These are phyloP conservation scores for Metschnikowia baotianmanensis DNA, from an alignment of 805 yeast genomes.

Conservation along the genomic window DNA sequence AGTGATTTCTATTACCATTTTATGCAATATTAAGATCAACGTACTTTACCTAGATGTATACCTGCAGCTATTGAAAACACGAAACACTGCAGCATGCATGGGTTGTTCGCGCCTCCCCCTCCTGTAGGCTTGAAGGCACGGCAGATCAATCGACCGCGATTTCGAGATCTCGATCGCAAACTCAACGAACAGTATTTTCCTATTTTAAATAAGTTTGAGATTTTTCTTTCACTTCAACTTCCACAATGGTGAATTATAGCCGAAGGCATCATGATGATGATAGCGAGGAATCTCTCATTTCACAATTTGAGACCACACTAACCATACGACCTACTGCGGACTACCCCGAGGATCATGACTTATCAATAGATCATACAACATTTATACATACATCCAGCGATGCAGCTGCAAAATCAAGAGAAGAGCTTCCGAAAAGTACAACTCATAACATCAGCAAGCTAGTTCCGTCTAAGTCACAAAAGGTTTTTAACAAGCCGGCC, in stretches of 20 bases:
- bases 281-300: slow-evolving; percentile 20
- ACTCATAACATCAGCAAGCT: background rate
- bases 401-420: background rate
- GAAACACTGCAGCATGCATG: too few relatives aligned
- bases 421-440: background rate
- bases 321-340: slow-evolving; percentile 40
- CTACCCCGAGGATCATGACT: slow-evolving; percentile 29
- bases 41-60: too few relatives aligned
- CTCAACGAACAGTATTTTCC: background rate
- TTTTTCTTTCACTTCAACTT: background rate
- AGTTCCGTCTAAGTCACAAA: background rate
- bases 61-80: too few relatives aligned
- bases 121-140: too few relatives aligned
- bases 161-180: background rate
- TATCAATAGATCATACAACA: slow-evolving; percentile 42
- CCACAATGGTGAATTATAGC: slow-evolving; percentile 9
- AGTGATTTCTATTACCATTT: too few relatives aligned
- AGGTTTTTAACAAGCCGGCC: background rate
- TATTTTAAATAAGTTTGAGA: background rate
- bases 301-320: slow-evolving; percentile 45
- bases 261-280: slow-evolving; percentile 13
- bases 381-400: slow-evolving; percentile 15
- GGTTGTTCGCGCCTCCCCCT: too few relatives aligned
- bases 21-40: too few relatives aligned
- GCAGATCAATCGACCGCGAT: background rate